Conservation (phyloP, 352 stramenopile genomes). For the Globisporangium cederbergense region DNA sequence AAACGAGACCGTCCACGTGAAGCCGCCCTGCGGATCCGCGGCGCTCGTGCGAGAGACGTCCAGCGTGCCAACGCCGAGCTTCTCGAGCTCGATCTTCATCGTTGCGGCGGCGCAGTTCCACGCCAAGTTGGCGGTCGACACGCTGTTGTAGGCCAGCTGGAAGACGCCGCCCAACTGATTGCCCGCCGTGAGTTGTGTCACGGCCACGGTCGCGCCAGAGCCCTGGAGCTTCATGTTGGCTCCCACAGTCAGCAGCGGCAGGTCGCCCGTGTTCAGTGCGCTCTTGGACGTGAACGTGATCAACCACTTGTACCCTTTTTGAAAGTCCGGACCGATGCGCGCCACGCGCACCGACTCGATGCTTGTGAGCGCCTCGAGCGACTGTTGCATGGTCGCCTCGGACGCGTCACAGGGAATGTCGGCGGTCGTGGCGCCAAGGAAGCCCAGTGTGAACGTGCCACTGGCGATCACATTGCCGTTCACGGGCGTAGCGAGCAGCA, state of each 20-base stretch:
- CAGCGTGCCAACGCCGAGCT: constrained; percentile 50
- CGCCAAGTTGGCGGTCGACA: constrained; percentile 68
- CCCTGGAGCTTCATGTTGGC: constrained; percentile 34
- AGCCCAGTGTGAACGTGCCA: constrained; percentile 91
- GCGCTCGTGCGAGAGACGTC: constrained; percentile 53
- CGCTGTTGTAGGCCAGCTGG: constrained; percentile 39
- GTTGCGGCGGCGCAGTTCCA: constrained; percentile 66
- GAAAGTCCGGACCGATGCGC: constrained; percentile 43
- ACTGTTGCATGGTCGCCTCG: constrained; percentile 55
- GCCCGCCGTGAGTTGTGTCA: constrained; percentile 35
- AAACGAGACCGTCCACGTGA: constrained; percentile 95
- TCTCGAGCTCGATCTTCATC: constrained; percentile 66
- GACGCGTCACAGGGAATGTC: constrained; percentile 84
- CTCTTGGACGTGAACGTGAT: constrained; percentile 74
- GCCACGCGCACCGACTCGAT: constrained; percentile 65
- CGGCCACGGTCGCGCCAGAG: constrained; percentile 29
- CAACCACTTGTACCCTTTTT: constrained; percentile 70
- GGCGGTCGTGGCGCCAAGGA: constrained; percentile 84
- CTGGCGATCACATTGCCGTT: constrained; percentile 66
- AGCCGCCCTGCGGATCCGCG: constrained; percentile 83
- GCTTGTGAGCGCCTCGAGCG: constrained; percentile 49
- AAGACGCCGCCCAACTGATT: constrained; percentile 77
- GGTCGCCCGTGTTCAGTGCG: constrained; percentile 46
- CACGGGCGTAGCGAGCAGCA: constrained; percentile 54
- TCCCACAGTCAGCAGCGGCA: constrained; percentile 53